Evolutionary conservation across 441 rosid species (phyloP).

Genomic region (Macaranga tanarius): DNA sequence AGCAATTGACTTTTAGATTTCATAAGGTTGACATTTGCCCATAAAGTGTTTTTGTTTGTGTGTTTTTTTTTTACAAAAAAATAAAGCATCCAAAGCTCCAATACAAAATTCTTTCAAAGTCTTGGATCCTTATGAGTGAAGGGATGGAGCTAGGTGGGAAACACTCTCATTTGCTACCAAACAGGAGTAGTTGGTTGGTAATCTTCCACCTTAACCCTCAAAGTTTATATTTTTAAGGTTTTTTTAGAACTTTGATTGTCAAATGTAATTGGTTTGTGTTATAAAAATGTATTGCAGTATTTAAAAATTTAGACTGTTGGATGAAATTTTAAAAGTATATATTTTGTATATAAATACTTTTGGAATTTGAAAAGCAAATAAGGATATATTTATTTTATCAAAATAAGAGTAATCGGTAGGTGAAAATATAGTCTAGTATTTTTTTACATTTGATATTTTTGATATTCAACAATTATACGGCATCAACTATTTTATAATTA

Average conservation of each 20-base stretch:
- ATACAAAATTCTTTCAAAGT: constrained; percentile 14
- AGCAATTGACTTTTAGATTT: constrained; percentile 44
- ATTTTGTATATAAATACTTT: too few relatives aligned
- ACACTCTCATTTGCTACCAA: constrained; percentile 37
- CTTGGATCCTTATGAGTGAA: constrained; percentile 41
- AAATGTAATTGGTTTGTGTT: background rate
- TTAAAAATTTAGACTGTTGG: too few relatives aligned
- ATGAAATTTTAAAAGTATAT: too few relatives aligned
- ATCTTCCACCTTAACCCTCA: constrained; percentile 5
- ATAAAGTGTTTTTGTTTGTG: constrained; percentile 21
- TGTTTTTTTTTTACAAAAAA: constrained; percentile 4
- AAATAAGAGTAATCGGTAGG: too few relatives aligned
- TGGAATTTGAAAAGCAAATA: too few relatives aligned
- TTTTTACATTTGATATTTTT: too few relatives aligned
- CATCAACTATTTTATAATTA: too few relatives aligned
- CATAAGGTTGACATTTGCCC: constrained; percentile 45
- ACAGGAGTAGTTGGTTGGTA: constrained; percentile 30
- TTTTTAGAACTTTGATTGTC: background rate
- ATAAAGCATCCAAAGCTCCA: constrained; percentile 41
- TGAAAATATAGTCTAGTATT: too few relatives aligned
- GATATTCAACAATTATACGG: too few relatives aligned
- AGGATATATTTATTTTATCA: too few relatives aligned
- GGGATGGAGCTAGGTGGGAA: constrained; percentile 40
- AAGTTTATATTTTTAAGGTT: constrained; percentile 1
- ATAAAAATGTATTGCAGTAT: too few relatives aligned